A percentile compares a stretch with the other conserved stretches of the same genome.
These are phyloP conservation scores for Colletotrichum musae DNA, from an alignment of 2,329 filamentous ascomycete genomes.

Conservation along the genomic window DNA sequence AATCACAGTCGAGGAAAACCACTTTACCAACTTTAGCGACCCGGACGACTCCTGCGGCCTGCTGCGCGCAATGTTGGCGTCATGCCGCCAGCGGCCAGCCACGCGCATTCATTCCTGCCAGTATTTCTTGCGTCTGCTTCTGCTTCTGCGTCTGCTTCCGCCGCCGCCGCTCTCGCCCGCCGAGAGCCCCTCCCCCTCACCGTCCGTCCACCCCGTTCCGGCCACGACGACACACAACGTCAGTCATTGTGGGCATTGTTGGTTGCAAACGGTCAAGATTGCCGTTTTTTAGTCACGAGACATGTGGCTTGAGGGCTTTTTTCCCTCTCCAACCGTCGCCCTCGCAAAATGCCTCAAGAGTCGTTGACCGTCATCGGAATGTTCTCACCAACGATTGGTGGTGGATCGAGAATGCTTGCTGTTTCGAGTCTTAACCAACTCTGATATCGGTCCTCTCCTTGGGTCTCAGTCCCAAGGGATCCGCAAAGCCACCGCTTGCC, in stretches of 20 bases:
- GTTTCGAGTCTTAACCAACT: constrained; percentile 3
- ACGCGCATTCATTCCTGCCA: constrained; percentile 26
- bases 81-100: constrained; percentile 38
- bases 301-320: constrained; percentile 5
- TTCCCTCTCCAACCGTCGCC: constrained; percentile 4
- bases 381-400: constrained; percentile 13
- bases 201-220: constrained; percentile 5
- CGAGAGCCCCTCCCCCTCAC: constrained; percentile 8
- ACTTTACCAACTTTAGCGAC: neutral
- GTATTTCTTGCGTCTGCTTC: constrained; percentile 4
- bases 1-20: neutral
- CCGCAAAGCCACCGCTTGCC: neutral
- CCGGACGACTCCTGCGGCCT: neutral
- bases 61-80: constrained; percentile 14
- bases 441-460: neutral
- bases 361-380: constrained; percentile 10
- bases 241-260: constrained; percentile 6
- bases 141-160: constrained; percentile 4
- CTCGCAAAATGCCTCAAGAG: neutral
- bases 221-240: neutral
- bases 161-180: neutral
- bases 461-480: neutral
- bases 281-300: constrained; percentile 14
- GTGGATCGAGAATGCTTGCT: constrained; percentile 11
- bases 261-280: neutral